A percentile compares a stretch with the other conserved stretches of the same genome.
phyloP scores from a whole-genome alignment of 805 yeast genomes.

The Kodamaea kakaduensis region DNA sequence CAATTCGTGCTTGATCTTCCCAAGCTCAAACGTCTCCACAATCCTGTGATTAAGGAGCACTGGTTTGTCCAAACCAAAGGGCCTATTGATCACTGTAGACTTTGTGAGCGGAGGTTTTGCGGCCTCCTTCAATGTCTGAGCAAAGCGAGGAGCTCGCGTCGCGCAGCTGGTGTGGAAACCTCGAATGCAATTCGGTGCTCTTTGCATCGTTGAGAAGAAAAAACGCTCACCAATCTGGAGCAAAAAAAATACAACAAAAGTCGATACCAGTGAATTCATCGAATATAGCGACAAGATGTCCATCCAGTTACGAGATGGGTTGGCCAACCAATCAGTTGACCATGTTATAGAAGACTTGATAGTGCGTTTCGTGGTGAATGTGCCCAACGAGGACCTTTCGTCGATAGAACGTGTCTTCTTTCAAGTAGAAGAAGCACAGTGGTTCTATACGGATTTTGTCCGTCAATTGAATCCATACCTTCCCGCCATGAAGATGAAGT shows the following conservation, averaged over 20 bases:
- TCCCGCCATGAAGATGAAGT: conserved; percentile 74
- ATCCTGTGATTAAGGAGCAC: conserved; percentile 22
- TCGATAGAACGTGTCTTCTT: conserved; percentile 78
- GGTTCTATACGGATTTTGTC: conserved; percentile 90
- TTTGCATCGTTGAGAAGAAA: not conserved
- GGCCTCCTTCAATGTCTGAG: conserved; percentile 34
- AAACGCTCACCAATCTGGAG: conserved; percentile 2
- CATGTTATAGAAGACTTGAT: conserved; percentile 78
- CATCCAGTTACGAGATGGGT: conserved; percentile 50
- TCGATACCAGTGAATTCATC: conserved; percentile 4
- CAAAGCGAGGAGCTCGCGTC: conserved; percentile 26
- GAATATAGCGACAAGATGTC: conserved; percentile 42
- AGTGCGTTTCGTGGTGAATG: conserved; percentile 86
- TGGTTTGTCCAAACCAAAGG: conserved; percentile 37
- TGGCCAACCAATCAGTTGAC: conserved; percentile 64
- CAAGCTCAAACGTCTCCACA: conserved; percentile 14
- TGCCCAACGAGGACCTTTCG: conserved; percentile 86
- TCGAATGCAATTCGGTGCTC: conserved; percentile 2
- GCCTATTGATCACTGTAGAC: conserved; percentile 29
- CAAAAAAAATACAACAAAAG: conserved; percentile 7
- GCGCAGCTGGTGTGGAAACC: conserved; percentile 7
- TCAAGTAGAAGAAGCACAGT: conserved; percentile 96
- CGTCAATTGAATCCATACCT: conserved; percentile 67
- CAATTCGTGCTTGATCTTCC: conserved; percentile 20
- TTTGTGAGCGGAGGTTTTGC: conserved; percentile 36